phyloP scores from a whole-genome alignment of 345 rosid species.

The Erodium maritimum region DNA sequence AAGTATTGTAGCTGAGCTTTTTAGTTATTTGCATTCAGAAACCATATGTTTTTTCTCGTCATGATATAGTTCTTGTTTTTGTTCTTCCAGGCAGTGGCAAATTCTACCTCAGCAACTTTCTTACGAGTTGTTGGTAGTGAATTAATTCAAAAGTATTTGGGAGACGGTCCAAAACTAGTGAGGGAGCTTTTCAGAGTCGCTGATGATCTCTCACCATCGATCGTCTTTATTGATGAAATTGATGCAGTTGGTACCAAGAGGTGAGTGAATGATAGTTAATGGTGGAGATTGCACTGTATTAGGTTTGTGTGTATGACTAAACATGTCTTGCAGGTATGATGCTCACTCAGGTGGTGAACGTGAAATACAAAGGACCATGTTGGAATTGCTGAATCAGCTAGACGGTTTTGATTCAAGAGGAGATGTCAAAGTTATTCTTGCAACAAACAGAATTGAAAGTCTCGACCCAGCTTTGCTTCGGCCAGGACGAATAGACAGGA shows the following conservation, averaged over 20 bases:
- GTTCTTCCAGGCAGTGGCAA: slow-evolving; percentile 72
- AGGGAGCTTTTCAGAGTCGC: slow-evolving; percentile 96
- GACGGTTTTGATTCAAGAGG: slow-evolving; percentile 42
- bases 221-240: slow-evolving; percentile 94
- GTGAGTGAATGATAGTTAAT: slow-evolving; percentile 21
- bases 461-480: slow-evolving; percentile 97
- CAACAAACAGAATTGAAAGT: slow-evolving; percentile 87
- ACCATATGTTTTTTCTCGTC: neutral
- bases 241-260: slow-evolving; percentile 97
- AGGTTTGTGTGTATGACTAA: neutral
- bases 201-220: slow-evolving; percentile 87
- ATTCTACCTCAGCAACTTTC: slow-evolving; percentile 96
- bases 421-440: slow-evolving; percentile 94
- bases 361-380: slow-evolving; percentile 2
- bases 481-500: slow-evolving; percentile 94
- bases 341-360: slow-evolving; percentile 1
- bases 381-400: slow-evolving; percentile 1
- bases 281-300: neutral
- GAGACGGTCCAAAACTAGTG: slow-evolving; percentile 93
- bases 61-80: neutral
- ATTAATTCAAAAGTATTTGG: slow-evolving; percentile 88
- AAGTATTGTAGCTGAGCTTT: neutral
- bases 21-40: too few species aligned
- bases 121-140: slow-evolving; percentile 97
- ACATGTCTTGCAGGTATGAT: slow-evolving; percentile 19